phyloP scores from a whole-genome alignment of 148 eudicot genomes.

The Rhododendron griersonianum region DNA sequence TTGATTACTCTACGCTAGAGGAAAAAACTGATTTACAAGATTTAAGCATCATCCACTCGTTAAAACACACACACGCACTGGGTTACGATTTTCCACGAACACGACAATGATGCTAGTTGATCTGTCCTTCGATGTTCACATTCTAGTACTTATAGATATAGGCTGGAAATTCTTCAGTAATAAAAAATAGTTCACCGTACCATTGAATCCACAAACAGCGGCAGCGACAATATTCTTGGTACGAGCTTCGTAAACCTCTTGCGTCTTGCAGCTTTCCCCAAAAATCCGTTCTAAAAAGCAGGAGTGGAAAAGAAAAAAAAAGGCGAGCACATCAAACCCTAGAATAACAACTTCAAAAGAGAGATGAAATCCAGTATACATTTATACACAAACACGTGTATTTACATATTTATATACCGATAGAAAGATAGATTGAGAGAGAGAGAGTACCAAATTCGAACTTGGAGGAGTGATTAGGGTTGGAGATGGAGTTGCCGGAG shows the following conservation, averaged over 20 bases:
- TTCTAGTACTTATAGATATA: neutral
- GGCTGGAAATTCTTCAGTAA: neutral
- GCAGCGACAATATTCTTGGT: constrained; percentile 79
- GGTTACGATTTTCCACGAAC: neutral
- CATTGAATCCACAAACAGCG: constrained; percentile 87
- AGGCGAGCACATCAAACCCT: constrained; percentile 3
- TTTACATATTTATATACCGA: neutral
- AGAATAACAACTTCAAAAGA: neutral
- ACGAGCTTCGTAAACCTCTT: constrained; percentile 66
- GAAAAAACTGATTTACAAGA: neutral
- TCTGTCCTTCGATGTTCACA: neutral
- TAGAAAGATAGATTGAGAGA: neutral
- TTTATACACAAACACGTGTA: neutral
- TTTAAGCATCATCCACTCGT: neutral
- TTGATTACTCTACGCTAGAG: neutral
- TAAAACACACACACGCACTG: neutral
- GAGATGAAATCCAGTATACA: neutral
- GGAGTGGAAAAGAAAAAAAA: neutral
- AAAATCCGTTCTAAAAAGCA: constrained; percentile 58
- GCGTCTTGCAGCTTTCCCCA: constrained; percentile 65
- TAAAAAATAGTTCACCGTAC: constrained; percentile 24
- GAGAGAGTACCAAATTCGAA: constrained; percentile 68
- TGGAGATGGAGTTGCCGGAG: constrained; percentile 58
- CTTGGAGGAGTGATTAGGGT: constrained; percentile 40
- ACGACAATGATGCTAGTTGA: neutral